Percentiles rank a stretch among this genome's conserved stretches.
Evolutionary conservation across 768 basidiomycete species (phyloP).

Genomic region (Calocera cornea): DNA sequence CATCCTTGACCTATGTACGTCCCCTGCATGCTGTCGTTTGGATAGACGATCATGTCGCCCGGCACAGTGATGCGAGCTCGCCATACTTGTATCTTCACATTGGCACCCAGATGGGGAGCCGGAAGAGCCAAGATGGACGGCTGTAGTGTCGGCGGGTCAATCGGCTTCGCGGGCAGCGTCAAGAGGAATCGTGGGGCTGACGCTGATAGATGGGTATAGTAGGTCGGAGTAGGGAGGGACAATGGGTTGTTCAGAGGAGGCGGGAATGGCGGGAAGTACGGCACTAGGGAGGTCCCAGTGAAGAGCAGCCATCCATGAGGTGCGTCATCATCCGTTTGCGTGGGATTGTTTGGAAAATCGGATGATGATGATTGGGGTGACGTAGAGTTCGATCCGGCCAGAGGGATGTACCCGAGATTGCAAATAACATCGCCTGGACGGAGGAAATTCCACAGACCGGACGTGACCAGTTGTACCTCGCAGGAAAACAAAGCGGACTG

Average conservation of each 20-base stretch:
- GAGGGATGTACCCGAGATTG: constrained; percentile 65
- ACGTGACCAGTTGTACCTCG: constrained; percentile 52
- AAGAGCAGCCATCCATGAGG: constrained; percentile 58
- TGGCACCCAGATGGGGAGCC: not conserved
- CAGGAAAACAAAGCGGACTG: constrained; percentile 37
- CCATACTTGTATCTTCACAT: constrained; percentile 2
- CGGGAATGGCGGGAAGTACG: constrained; percentile 42
- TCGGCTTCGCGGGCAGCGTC: not conserved
- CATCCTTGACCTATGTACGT: constrained; percentile 30
- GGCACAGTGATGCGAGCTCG: constrained; percentile 3
- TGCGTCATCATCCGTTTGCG: constrained; percentile 13
- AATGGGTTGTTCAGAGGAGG: constrained; percentile 38
- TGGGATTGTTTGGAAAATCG: not conserved
- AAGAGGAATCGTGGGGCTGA: not conserved
- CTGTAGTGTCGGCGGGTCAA: not conserved
- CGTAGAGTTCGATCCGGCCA: constrained; percentile 12
- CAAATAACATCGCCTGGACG: constrained; percentile 65
- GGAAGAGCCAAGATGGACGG: constrained; percentile 1
- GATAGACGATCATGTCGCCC: not conserved
- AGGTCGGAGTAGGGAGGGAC: constrained; percentile 53
- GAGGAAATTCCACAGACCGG: constrained; percentile 61
- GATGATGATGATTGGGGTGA: not conserved
- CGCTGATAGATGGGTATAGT: constrained; percentile 41
- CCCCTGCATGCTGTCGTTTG: not conserved
- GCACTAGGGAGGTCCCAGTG: constrained; percentile 47